Conservation (phyloP, 2,329 filamentous ascomycete genomes). For the Daldinia sp. region DNA sequence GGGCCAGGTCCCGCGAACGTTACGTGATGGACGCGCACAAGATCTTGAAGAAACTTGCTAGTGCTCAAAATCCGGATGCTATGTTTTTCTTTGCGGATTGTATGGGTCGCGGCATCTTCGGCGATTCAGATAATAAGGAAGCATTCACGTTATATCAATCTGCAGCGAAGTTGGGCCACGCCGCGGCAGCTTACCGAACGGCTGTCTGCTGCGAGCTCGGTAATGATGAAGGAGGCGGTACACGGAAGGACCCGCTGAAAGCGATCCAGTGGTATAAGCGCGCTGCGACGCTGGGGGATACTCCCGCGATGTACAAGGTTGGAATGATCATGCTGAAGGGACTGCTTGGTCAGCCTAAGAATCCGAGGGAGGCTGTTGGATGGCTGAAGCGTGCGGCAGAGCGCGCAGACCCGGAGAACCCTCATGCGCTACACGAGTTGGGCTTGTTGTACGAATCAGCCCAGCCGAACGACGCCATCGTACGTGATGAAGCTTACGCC, state of each 20-base stretch:
- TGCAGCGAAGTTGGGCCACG: conserved; percentile 87
- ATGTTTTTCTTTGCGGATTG: conserved; percentile 96
- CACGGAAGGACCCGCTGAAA: conserved; percentile 87
- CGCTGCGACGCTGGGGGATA: conserved; percentile 87
- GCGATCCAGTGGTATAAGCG: conserved; percentile 98
- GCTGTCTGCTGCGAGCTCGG: conserved; percentile 98
- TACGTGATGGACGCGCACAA: conserved; percentile 90
- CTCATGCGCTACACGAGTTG: conserved; percentile 93
- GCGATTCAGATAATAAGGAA: conserved; percentile 86
- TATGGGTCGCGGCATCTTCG: conserved; percentile 81
- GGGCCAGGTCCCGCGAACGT: conserved; percentile 79
- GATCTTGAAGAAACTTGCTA: conserved; percentile 85
- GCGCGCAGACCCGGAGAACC: conserved; percentile 85
- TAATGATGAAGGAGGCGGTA: conserved; percentile 91
- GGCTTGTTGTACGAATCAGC: conserved; percentile 72
- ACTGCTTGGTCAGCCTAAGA: conserved; percentile 84
- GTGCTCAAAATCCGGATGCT: conserved; percentile 77
- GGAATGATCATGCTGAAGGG: conserved; percentile 96
- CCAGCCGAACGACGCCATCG: conserved; percentile 72
- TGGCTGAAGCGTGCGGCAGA: conserved; percentile 96
- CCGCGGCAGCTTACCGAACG: conserved; percentile 88
- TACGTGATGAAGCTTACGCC: conserved; percentile 84
- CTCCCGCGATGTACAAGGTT: conserved; percentile 97
- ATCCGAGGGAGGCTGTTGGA: conserved; percentile 83
- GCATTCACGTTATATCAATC: conserved; percentile 94